Evolutionary conservation across 495 filamentous ascomycete genomes (phyloP), one percentile per base, ranked within the genome.

Genomic region (Trichoderma orchidacearum): DNA sequence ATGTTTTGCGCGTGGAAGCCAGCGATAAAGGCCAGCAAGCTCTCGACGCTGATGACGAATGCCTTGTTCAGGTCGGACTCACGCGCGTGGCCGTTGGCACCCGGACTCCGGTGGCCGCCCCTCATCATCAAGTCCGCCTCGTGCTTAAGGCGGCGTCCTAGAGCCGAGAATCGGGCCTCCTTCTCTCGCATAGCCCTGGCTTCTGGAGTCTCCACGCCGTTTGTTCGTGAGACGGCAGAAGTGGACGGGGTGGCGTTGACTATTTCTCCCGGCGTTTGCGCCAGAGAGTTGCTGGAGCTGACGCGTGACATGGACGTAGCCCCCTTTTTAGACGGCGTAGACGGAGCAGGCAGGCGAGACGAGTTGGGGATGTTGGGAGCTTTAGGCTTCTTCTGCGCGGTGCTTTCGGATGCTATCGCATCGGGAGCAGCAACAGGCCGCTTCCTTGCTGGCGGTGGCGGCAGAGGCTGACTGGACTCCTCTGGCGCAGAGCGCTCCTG

Each of bases 281-380:
- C 63, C 55, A 70, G 68, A 3, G 72, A 75, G 51, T 72, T 70
- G 57, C 60, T 75, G n/a, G 75, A 75, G 18, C 72, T 61, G 11
- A 72, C 71, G n/a, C 73, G 69, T 9, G 68, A 71, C 73, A 76
- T 77, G 41, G 70, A 60, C 0, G 70, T 70, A 21, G 73, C 65
- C 27, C 56, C 51, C n/a, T 63, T 70, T 55, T 73, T 75, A 17
- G 73, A 68, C 1, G 75, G 73, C 13, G 75, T 77, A 0, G 69
- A 66, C 11, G 73, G 70, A 9, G 63, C 61, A 31, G 63, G 27
- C 53, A 15, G 7, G 5, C 41, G 41, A 3, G 41, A 48, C 62
- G 32, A 56, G 38, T 15, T 60, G 27, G 13, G 64, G 31, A 34
- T 61, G 7, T 75, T 72, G 28, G 63, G 55, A n/a, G 60, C 57